Evolutionary conservation across 768 basidiomycete species (phyloP).

Genomic region (Lentinula aciculospora): DNA sequence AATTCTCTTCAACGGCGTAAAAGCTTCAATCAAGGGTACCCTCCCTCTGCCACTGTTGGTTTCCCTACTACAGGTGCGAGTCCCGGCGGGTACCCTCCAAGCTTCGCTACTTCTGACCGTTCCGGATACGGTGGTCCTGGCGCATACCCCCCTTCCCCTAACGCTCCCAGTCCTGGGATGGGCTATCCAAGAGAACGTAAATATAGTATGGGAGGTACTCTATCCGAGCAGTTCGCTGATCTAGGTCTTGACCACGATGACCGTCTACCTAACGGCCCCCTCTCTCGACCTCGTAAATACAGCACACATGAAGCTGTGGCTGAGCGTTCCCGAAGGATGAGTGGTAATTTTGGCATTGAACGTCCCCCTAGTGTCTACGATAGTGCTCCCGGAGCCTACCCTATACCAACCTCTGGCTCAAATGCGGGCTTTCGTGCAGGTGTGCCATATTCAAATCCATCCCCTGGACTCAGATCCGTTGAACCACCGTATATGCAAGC

Average conservation of each 20-base stretch:
- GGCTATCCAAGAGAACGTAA: constrained; percentile 26
- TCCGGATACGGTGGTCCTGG: constrained; percentile 18
- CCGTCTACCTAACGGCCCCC: constrained; percentile 20
- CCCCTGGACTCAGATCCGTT: constrained; percentile 44
- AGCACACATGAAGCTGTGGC: constrained; percentile 33
- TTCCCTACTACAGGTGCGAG: constrained; percentile 21
- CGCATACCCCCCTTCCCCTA: constrained; percentile 18
- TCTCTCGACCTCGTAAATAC: constrained; percentile 38
- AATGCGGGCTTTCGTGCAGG: constrained; percentile 11
- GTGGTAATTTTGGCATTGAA: constrained; percentile 29
- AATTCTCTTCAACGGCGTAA: constrained; percentile 41
- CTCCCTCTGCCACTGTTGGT: constrained; percentile 17
- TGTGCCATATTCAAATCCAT: constrained; percentile 30
- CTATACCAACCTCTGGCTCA: constrained; percentile 7
- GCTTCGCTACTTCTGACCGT: constrained; percentile 13
- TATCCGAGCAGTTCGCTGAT: constrained; percentile 35
- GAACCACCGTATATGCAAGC: constrained; percentile 31
- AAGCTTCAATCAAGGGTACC: constrained; percentile 42
- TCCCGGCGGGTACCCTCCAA: constrained; percentile 8
- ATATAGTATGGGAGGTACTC: constrained; percentile 21
- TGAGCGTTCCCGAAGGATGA: constrained; percentile 31
- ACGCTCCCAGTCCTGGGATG: constrained; percentile 10
- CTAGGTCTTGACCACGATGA: constrained; percentile 32
- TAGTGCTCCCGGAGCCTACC: constrained; percentile 17
- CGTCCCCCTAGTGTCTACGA: constrained; percentile 22